Base-by-base conservation (phyloP, 2,329 filamentous ascomycete species). In the Pestalotiopsis fici region DNA sequence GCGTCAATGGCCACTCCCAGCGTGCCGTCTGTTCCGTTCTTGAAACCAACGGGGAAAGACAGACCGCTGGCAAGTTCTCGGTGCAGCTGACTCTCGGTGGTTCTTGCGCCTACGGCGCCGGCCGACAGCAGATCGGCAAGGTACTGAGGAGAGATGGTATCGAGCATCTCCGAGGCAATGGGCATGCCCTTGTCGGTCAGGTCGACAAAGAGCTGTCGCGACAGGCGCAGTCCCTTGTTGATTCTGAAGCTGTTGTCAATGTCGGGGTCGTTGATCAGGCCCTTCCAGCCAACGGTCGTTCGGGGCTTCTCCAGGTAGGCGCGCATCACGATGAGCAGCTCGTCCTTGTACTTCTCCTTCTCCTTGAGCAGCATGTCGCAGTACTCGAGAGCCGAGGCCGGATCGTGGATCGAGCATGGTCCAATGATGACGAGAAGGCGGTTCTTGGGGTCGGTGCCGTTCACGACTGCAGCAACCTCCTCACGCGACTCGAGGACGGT, bases 231-330 rank as follows among this genome's bases (percentile, higher is more conserved):
- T 23, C 96, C 96, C 86, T 98, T 98, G 87, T 98, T 98, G 84
- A 99, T 98, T 83, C 98, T 91, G 91, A 97, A 98, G 81, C 92
- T 96, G 80, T 97, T 95, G 81, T 98, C 95, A 78, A 99, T 97
- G 77, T 98, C 95, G 2, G 96, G 96, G 82, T 99, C 96, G 80
- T 99, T 98, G 84, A 99, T 97, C 74, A 99, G 85, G 62, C 96
- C 96, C 85, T 99, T 99, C 96, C 96, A 99, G 73, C 96, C 96
- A 31, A 99, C 94, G 0, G 96, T 99, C 31, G 96, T 99, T 71
- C 96, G 91, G 25, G 96, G 96, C 87, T 99, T 99, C 87, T 99
- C 96, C 69, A 99, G 90, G 88, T 99, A 99, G 71, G 94, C 93
- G 74, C 96, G 93, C 96, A 99, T 99, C 69, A 99, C 92, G 73